Evolutionary conservation across 1,284 basidiomycete genomes (phyloP).

Genomic region (Takashimella koratensis): DNA sequence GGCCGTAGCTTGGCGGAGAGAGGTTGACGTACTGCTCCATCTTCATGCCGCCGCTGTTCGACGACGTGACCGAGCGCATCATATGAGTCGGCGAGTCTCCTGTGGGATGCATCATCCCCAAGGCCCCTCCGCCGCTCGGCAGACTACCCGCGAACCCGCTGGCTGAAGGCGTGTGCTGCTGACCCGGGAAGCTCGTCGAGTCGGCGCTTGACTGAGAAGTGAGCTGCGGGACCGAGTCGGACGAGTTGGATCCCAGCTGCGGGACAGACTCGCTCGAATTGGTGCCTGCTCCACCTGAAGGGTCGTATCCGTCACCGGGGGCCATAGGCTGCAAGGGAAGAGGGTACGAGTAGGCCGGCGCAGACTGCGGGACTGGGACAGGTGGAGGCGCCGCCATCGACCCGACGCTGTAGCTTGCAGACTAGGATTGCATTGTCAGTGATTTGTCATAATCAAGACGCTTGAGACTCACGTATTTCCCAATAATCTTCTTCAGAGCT

Average conservation of each 20-base stretch:
- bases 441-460: not conserved
- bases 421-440: conserved; percentile 10
- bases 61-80: not conserved
- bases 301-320: not conserved
- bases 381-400: conserved; percentile 4
- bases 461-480: conserved; percentile 75
- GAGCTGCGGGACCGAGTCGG: conserved; percentile 17
- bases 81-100: not conserved
- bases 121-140: too few relatives aligned
- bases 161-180: not conserved
- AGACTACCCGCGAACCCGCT: not conserved
- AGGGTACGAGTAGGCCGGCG: conserved; percentile 7
- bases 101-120: not conserved
- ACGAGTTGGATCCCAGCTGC: conserved; percentile 2
- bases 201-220: conserved; percentile 19
- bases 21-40: not conserved
- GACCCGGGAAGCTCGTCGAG: conserved; percentile 11
- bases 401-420: conserved; percentile 20
- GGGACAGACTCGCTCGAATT: too few relatives aligned
- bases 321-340: conserved; percentile 14
- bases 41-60: not conserved
- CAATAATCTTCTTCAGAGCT: conserved; percentile 85
- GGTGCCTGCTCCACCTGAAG: not conserved
- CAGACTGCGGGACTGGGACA: conserved; percentile 3
- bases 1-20: not conserved